A percentile compares a stretch with the other conserved stretches of the same genome.
phyloP scores from a whole-genome alignment of 2,329 filamentous ascomycete genomes.

The Dendrostoma leiphaemia region DNA sequence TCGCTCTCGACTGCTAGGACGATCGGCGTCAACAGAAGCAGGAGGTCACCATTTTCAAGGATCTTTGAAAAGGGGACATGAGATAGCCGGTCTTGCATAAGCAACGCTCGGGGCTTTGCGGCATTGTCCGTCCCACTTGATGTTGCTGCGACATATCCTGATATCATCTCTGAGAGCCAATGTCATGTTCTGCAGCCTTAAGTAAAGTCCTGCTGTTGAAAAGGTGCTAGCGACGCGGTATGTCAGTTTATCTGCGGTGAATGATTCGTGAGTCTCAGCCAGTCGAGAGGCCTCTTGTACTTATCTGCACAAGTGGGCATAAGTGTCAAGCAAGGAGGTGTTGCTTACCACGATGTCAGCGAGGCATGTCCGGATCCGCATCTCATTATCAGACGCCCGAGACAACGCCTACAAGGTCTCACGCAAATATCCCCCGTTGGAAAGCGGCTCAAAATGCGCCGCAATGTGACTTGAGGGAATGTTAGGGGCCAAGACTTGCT shows the following conservation, averaged over 20 bases:
- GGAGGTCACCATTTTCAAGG: slow-evolving; percentile 48
- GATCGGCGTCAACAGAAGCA: slow-evolving; percentile 61
- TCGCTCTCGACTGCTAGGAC: slow-evolving; percentile 45
- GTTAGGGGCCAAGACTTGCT: background rate
- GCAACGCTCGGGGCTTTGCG: slow-evolving; percentile 19
- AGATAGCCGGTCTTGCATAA: slow-evolving; percentile 42
- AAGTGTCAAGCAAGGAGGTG: background rate
- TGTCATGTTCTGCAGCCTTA: slow-evolving; percentile 14
- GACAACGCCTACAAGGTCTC: slow-evolving; percentile 8
- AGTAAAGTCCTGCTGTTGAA: slow-evolving; percentile 2
- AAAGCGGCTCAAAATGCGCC: background rate
- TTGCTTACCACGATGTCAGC: slow-evolving; percentile 16
- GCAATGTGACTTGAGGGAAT: background rate
- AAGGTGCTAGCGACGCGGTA: slow-evolving; percentile 11
- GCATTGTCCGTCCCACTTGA: slow-evolving; percentile 23
- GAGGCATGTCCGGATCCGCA: background rate
- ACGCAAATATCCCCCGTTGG: slow-evolving; percentile 2
- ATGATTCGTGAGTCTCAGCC: too few species aligned
- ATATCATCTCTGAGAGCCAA: slow-evolving; percentile 18
- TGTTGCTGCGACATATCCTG: slow-evolving; percentile 17
- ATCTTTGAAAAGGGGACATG: slow-evolving; percentile 47
- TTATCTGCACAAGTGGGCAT: slow-evolving; percentile 3
- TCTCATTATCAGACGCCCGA: background rate
- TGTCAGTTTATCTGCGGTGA: too few species aligned
- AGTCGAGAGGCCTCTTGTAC: background rate